These are phyloP conservation scores for Teratosphaeriaceae sp. DNA, from an alignment of 2,329 filamentous ascomycete species.

Conservation along the genomic window DNA sequence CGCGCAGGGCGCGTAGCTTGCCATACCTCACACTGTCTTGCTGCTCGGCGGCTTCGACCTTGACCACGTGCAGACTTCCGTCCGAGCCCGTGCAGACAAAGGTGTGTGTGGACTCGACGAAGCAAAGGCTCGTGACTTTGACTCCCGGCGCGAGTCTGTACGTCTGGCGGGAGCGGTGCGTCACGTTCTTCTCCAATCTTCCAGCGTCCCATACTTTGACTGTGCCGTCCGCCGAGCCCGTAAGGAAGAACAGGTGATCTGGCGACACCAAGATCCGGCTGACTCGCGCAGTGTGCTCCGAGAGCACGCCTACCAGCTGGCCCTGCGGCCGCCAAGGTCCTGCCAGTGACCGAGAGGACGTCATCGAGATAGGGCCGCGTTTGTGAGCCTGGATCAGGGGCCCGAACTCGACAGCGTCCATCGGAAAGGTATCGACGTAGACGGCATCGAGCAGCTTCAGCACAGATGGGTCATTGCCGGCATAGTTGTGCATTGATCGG, in stretches of 20 bases:
- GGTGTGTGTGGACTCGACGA: constrained; percentile 88
- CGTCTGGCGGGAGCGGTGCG: constrained; percentile 78
- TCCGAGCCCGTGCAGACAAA: constrained; percentile 89
- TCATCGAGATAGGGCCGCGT: constrained; percentile 39
- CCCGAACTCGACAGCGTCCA: constrained; percentile 62
- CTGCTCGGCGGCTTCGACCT: constrained; percentile 60
- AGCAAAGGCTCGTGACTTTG: constrained; percentile 75
- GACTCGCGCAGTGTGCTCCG: constrained; percentile 77
- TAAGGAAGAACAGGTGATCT: constrained; percentile 92
- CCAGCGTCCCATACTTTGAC: constrained; percentile 92
- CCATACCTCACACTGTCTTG: constrained; percentile 49
- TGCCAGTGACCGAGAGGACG: constrained; percentile 30
- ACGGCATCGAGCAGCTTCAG: constrained; percentile 70
- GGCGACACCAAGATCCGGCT: constrained; percentile 77
- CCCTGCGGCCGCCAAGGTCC: constrained; percentile 79
- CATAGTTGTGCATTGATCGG: constrained; percentile 62
- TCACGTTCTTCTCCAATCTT: constrained; percentile 83
- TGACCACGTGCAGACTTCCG: constrained; percentile 83
- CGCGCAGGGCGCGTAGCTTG: constrained; percentile 67
- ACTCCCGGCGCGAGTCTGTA: constrained; percentile 67
- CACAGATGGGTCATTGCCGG: constrained; percentile 63
- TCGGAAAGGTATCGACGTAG: constrained; percentile 61
- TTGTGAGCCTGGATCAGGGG: constrained; percentile 68
- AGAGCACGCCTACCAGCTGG: constrained; percentile 76
- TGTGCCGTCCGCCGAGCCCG: constrained; percentile 81